A percentile compares a stretch with the other conserved stretches of the same genome.
Evolutionary conservation across 2,329 filamentous ascomycete genomes (phyloP).

Genomic region (Exophiala xenobiotica): DNA sequence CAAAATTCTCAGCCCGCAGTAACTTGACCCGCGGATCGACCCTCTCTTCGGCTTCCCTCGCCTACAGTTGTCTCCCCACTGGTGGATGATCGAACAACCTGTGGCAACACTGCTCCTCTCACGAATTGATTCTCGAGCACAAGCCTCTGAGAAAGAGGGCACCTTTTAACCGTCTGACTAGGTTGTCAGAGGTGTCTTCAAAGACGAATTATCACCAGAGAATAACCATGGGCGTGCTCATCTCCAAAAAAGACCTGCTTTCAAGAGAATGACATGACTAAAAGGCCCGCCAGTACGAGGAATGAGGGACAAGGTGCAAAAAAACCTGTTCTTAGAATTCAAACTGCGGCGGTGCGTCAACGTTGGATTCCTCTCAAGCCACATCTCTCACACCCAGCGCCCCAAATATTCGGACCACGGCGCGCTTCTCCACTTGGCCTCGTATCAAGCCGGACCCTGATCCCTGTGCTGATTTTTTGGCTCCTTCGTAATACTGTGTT

Average conservation of each 20-base stretch:
- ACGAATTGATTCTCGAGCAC: too few relatives aligned
- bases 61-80: conserved; percentile 7
- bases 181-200: too few relatives aligned
- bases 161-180: too few relatives aligned
- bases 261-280: not conserved
- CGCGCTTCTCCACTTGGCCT: conserved; percentile 14
- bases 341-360: conserved; percentile 15
- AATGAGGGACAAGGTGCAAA: not conserved
- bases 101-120: not conserved
- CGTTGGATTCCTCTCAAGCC: conserved; percentile 9
- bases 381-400: conserved; percentile 3
- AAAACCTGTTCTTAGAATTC: conserved; percentile 14
- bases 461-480: conserved; percentile 2
- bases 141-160: too few relatives aligned
- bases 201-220: too few relatives aligned
- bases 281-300: conserved; percentile 55
- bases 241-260: too few relatives aligned
- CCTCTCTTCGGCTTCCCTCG: conserved; percentile 8
- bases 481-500: conserved; percentile 1
- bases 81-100: not conserved
- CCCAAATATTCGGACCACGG: conserved; percentile 8
- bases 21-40: not conserved
- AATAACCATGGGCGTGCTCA: too few relatives aligned
- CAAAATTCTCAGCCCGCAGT: not conserved
- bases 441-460: conserved; percentile 2